Percentiles rank a stretch among this genome's conserved stretches.
phyloP scores from a whole-genome alignment of 2,329 filamentous ascomycete genomes.

The Albophoma yamanashiensis region DNA sequence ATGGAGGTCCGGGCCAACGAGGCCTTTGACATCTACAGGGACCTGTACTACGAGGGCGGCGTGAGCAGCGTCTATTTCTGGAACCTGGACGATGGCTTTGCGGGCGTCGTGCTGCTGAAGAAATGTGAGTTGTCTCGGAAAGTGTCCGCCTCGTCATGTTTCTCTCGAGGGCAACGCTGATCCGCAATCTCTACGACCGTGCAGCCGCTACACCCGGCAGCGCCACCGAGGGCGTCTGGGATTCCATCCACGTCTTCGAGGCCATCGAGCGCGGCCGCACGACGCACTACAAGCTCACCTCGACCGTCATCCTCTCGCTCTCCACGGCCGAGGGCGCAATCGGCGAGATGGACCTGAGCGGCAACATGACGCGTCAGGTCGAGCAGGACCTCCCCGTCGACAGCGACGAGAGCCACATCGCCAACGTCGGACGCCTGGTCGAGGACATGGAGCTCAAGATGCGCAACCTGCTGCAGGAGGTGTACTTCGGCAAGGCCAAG shows the following conservation, averaged over 20 bases:
- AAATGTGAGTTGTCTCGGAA: constrained; percentile 52
- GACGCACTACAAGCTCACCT: constrained; percentile 95
- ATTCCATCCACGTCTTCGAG: constrained; percentile 98
- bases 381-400: constrained; percentile 87
- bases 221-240: constrained; percentile 75
- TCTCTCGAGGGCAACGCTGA: background rate
- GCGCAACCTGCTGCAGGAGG: constrained; percentile 94
- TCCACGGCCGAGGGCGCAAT: constrained; percentile 50
- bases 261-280: constrained; percentile 84
- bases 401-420: constrained; percentile 85
- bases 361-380: constrained; percentile 96
- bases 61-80: constrained; percentile 96
- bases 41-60: constrained; percentile 94
- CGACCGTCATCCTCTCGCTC: constrained; percentile 87
- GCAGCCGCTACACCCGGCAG: constrained; percentile 55
- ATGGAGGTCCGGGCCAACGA: constrained; percentile 94
- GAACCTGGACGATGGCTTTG: constrained; percentile 97
- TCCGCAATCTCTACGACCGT: background rate
- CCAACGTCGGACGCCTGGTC: constrained; percentile 86
- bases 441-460: constrained; percentile 99
- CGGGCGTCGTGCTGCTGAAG: constrained; percentile 89
- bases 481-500: constrained; percentile 99
- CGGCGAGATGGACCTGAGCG: constrained; percentile 82
- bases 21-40: constrained; percentile 92
- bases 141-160: no score